Conservation (phyloP, 164 flowering plant species). For the Magnolia sinica region DNA sequence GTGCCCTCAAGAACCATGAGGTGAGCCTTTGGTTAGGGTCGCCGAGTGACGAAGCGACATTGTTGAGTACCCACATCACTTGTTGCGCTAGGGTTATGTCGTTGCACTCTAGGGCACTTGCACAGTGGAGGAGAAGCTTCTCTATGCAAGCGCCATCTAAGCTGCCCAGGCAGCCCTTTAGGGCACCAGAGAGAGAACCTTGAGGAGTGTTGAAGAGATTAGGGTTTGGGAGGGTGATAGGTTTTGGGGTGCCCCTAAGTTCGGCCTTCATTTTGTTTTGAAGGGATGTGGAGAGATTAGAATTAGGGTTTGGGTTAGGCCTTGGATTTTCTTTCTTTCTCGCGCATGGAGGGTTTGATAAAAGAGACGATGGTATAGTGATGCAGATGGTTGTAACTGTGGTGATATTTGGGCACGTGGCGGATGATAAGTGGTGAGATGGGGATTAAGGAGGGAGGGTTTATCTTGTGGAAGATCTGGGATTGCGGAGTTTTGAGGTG, state of each 20-base stretch:
- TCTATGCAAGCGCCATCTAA: slow-evolving; percentile 78
- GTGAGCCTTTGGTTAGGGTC: slow-evolving; percentile 82
- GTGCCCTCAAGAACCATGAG: slow-evolving; percentile 65
- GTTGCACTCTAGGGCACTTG: slow-evolving; percentile 64
- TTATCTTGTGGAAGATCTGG: slow-evolving; percentile 24
- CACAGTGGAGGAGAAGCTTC: slow-evolving; percentile 81
- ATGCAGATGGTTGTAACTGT: not conserved
- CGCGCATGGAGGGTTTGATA: slow-evolving; percentile 29
- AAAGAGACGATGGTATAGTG: not conserved
- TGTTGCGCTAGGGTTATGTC: slow-evolving; percentile 83
- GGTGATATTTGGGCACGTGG: slow-evolving; percentile 25
- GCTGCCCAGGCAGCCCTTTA: slow-evolving; percentile 59
- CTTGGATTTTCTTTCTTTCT: slow-evolving; percentile 4
- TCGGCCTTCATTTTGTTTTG: slow-evolving; percentile 48
- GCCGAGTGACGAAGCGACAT: slow-evolving; percentile 62
- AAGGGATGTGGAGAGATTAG: not conserved
- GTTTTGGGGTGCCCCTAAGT: slow-evolving; percentile 27
- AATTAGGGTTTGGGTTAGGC: slow-evolving; percentile 2
- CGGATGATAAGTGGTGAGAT: slow-evolving; percentile 20
- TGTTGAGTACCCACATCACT: slow-evolving; percentile 93
- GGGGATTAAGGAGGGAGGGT: slow-evolving; percentile 35
- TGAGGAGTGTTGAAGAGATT: slow-evolving; percentile 31
- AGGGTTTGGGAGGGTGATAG: slow-evolving; percentile 34
- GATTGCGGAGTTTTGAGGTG: slow-evolving; percentile 5
- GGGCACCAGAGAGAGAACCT: slow-evolving; percentile 46